Base-by-base conservation (phyloP, 495 filamentous ascomycete genomes). In the Gamarada debralockiae region DNA sequence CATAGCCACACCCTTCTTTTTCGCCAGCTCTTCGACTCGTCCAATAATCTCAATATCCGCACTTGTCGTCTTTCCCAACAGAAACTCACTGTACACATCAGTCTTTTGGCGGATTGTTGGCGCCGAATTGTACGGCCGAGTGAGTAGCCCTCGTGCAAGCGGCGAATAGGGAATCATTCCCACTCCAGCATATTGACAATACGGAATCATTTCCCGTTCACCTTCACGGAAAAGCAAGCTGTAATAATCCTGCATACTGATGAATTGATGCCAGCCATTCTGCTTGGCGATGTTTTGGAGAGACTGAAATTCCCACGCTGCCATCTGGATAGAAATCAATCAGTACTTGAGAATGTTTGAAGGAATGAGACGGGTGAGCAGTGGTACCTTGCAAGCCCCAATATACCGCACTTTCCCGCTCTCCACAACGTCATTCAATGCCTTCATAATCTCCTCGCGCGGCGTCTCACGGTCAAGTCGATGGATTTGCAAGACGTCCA, bases 401-500 rank as follows among this genome's bases (percentile, higher is more conserved):
- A 83, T 75, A 57, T 84, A 85, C 9, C 70, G 69, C 10, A 80
- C 74, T 52, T 82, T 81, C 4, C 78, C 80, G 0, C 64, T 69
- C 41, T 71, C 65, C 1, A 83, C 70, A 1, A 84, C 56, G 50
- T 84, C 80, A 53, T 84, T 72, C 1, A 85, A 60, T 0, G 80
- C 78, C 50, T 74, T 59, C 80, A 86, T 85, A 3, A 74, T 82
- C 59, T 85, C 82, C 53, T 78, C 76, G 4, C 59, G 40, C 1
- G 76, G 71, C 0, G 67, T 73, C 2, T 66, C 65, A 0, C 53
- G 58, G 60, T 83, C 80, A 37, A 72, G 68, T 6, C 80, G 69
- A 52, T 87, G 83, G 46, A 85, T 83, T 60, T 84, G 79, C 21
- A 86, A 72, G 18, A 85, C 63, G 58, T 87, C 83, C 51, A 85